Percentiles rank a stretch among this genome's conserved stretches.
Conservation (phyloP, 257 asterid genomes). For the Ocimum tenuiflorum region DNA sequence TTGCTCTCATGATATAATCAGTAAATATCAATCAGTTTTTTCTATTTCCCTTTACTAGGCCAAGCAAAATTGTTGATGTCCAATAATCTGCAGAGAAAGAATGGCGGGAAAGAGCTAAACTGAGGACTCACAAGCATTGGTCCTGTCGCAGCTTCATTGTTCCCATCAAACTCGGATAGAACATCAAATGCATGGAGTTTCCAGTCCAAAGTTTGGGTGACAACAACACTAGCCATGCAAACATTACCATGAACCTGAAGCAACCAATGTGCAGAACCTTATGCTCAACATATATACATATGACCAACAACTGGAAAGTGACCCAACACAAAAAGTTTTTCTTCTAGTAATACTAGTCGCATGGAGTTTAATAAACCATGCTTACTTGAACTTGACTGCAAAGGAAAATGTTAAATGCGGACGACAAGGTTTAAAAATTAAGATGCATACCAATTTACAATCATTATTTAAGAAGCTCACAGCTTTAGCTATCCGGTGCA, state of each 20-base stretch:
- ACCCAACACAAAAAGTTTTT: neutral
- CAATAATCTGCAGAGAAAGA: neutral
- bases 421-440: constrained; percentile 1
- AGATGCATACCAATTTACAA: constrained; percentile 77
- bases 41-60: neutral
- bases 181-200: constrained; percentile 95
- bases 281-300: neutral
- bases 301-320: constrained; percentile 10
- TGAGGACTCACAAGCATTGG: constrained; percentile 77
- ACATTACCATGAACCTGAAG: constrained; percentile 98
- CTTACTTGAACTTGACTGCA: constrained; percentile 12
- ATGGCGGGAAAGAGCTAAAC: constrained; percentile 15
- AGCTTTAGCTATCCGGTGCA: constrained; percentile 97
- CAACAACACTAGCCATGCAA: constrained; percentile 95
- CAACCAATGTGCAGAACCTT: constrained; percentile 22
- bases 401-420: constrained; percentile 1
- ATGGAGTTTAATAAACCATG: neutral
- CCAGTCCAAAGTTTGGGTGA: constrained; percentile 96
- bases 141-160: constrained; percentile 67
- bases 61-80: constrained; percentile 7
- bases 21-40: neutral
- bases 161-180: constrained; percentile 91
- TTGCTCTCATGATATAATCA: neutral
- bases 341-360: constrained; percentile 7
- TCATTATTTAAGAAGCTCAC: constrained; percentile 98